Evolutionary conservation across 2,329 filamentous ascomycete genomes (phyloP).

Genomic region (Penicillium sp.): DNA sequence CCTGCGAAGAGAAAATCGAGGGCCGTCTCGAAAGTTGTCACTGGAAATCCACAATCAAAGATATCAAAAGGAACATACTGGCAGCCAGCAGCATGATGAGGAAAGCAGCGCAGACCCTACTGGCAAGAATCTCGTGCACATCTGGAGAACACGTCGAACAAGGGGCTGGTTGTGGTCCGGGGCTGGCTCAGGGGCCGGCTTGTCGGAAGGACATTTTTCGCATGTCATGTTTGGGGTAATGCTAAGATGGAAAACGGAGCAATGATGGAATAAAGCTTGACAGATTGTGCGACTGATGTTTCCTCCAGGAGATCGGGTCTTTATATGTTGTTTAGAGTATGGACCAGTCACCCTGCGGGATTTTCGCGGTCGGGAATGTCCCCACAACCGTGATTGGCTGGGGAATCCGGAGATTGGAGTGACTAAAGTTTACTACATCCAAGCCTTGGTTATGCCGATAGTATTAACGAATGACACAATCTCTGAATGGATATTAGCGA

Average conservation of each 20-base stretch:
- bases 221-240: neutral
- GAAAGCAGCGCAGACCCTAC: neutral
- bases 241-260: no score
- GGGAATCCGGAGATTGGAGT: no score
- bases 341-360: neutral
- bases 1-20: neutral
- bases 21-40: neutral
- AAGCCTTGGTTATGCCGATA: no score
- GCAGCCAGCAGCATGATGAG: neutral
- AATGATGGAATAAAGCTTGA: neutral
- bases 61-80: neutral
- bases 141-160: neutral
- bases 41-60: fast-evolving
- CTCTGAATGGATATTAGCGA: no score
- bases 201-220: neutral
- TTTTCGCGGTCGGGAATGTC: neutral
- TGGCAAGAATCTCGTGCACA: neutral
- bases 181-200: neutral
- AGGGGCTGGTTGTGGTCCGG: neutral
- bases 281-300: neutral
- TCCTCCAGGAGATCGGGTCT: neutral
- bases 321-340: no score
- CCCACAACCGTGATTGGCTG: no score
- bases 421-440: no score
- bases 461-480: no score